Evolutionary conservation across 495 filamentous ascomycete genomes (phyloP).

Genomic region (Halenospora varia): DNA sequence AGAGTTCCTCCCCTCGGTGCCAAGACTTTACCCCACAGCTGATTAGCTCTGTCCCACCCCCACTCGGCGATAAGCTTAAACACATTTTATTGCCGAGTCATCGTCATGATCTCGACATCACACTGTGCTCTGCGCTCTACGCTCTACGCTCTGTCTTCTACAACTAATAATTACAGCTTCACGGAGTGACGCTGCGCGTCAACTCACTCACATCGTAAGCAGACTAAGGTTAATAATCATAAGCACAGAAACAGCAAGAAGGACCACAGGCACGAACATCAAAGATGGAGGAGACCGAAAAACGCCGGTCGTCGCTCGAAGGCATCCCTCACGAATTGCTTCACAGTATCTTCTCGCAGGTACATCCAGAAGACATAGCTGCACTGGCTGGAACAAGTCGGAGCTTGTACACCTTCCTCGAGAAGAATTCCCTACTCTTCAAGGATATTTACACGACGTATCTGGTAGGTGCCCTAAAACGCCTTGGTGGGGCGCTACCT

Average conservation of each 20-base stretch:
- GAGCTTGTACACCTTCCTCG: constrained; percentile 43
- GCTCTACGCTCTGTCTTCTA: too few relatives aligned
- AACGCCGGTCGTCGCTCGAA: constrained; percentile 6
- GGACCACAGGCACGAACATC: too few relatives aligned
- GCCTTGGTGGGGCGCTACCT: neutral
- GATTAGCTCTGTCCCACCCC: neutral
- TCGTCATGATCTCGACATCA: neutral
- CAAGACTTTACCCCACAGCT: neutral
- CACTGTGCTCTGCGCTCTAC: too few relatives aligned
- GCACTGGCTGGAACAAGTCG: constrained; percentile 49
- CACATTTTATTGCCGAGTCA: neutral
- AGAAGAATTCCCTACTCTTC: constrained; percentile 46
- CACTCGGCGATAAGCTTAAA: neutral
- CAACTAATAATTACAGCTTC: too few relatives aligned
- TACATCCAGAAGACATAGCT: constrained; percentile 53
- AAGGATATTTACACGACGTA: constrained; percentile 46
- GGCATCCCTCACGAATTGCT: constrained; percentile 60
- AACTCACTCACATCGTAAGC: neutral
- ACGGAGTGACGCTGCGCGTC: too few relatives aligned
- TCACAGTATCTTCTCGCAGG: constrained; percentile 52
- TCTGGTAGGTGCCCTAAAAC: constrained; percentile 29
- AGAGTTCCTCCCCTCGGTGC: too few relatives aligned
- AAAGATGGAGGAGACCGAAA: neutral
- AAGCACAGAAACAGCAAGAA: neutral
- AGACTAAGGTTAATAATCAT: neutral